Evolutionary conservation across 163 green algal genomes (phyloP).

Genomic region (Scenedesmus sp.): DNA sequence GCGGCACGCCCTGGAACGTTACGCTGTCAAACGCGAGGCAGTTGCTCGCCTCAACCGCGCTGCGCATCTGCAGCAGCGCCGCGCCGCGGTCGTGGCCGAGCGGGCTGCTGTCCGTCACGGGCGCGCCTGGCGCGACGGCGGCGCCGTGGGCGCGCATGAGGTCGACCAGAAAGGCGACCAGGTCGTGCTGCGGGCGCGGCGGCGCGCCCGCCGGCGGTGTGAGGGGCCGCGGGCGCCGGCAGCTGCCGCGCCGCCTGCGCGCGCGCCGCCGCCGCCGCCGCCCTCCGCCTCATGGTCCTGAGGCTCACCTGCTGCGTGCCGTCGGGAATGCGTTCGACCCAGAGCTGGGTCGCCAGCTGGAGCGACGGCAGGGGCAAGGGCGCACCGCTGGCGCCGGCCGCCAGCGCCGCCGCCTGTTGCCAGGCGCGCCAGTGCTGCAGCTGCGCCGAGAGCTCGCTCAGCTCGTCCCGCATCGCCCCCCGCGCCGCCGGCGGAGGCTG

Average conservation of each 20-base stretch:
- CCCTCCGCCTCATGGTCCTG: not conserved
- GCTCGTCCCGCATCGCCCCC: too few species aligned
- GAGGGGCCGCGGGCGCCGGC: not conserved
- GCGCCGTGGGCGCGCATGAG: constrained; percentile 14
- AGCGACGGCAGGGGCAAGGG: too few species aligned
- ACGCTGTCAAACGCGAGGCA: constrained; percentile 31
- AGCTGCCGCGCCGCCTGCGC: not conserved
- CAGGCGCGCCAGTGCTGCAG: constrained; percentile 10
- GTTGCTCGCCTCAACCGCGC: constrained; percentile 38
- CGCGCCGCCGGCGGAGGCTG: too few species aligned
- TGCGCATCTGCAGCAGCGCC: constrained; percentile 34
- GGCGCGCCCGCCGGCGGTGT: not conserved
- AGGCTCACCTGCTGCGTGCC: constrained; percentile 7
- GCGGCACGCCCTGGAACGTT: not conserved
- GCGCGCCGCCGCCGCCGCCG: not conserved
- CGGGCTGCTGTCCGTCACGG: constrained; percentile 13
- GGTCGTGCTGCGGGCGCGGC: not conserved
- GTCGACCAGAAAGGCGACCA: constrained; percentile 3
- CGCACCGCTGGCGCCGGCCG: too few species aligned
- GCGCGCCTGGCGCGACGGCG: constrained; percentile 14
- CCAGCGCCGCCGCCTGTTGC: not conserved
- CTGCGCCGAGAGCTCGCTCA: constrained; percentile 16
- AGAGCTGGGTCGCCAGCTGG: not conserved
- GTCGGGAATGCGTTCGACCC: not conserved
- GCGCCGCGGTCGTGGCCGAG: not conserved